These are phyloP conservation scores for Betula pendula DNA, from an alignment of 306 rosid genomes.

Conservation along the genomic window DNA sequence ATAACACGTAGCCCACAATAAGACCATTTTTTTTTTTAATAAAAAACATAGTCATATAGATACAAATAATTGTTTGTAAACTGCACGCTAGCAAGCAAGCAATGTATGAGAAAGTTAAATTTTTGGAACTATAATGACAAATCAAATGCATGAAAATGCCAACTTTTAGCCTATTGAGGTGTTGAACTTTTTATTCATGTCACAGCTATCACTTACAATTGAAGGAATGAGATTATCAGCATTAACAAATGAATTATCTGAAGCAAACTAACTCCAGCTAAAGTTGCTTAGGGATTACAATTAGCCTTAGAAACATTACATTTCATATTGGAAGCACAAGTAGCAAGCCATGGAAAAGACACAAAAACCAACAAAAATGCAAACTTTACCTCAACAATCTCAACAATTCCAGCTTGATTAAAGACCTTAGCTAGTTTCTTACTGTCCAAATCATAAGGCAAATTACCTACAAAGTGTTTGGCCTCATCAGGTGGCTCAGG, in stretches of 20 bases:
- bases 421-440: constrained; percentile 67
- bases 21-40: not conserved
- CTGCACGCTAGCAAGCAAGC: not conserved
- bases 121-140: not conserved
- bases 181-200: not conserved
- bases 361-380: not conserved
- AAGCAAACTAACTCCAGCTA: not conserved
- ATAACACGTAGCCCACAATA: not conserved
- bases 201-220: not conserved
- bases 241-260: not conserved
- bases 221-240: not conserved
- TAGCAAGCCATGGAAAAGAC: too few species aligned
- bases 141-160: too few species aligned
- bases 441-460: constrained; percentile 82
- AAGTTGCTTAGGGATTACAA: too few species aligned
- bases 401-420: constrained; percentile 73
- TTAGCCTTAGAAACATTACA: too few species aligned
- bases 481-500: constrained; percentile 70
- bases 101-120: not conserved
- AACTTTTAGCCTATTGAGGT: not conserved
- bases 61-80: too few species aligned
- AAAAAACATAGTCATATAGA: not conserved
- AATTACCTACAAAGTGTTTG: constrained; percentile 79
- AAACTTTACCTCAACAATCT: constrained; percentile 75
- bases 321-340: too few species aligned